These are phyloP conservation scores for Aspergillus hortae DNA, from an alignment of 2,329 filamentous ascomycete species.

Conservation along the genomic window DNA sequence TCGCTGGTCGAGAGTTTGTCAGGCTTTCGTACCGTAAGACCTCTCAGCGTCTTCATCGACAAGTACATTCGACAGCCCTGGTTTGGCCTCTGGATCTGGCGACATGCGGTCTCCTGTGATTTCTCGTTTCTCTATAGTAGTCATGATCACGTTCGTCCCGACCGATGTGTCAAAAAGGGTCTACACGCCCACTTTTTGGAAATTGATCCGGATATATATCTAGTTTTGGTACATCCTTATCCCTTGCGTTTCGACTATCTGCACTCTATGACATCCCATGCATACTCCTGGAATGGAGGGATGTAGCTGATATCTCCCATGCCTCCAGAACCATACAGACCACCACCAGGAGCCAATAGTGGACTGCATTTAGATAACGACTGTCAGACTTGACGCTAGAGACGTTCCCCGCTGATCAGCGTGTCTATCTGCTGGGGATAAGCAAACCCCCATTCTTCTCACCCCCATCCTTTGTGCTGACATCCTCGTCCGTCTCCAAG, in stretches of 20 bases:
- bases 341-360: not conserved
- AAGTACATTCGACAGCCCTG: slow-evolving; percentile 20
- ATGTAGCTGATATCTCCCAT: not conserved
- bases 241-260: not conserved
- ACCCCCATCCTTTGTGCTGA: not conserved
- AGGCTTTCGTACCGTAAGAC: slow-evolving; percentile 28
- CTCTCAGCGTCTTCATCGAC: slow-evolving; percentile 32
- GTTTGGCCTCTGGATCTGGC: slow-evolving; percentile 13
- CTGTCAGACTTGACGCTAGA: not conserved
- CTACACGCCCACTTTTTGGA: too few species aligned
- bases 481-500: not conserved
- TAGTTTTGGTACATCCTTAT: not conserved
- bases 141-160: too few species aligned
- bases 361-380: not conserved
- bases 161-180: too few species aligned
- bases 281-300: not conserved
- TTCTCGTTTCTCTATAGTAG: not conserved
- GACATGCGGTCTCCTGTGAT: not conserved
- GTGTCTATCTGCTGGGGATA: not conserved
- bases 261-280: not conserved
- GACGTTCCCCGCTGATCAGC: not conserved
- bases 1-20: not conserved
- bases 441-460: slow-evolving; percentile 10
- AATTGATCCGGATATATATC: too few species aligned
- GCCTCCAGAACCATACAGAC: not conserved